A percentile compares a stretch with the other conserved stretches of the same genome.
These are phyloP conservation scores for Penicillium sp. DNA, from an alignment of 2,329 filamentous ascomycete species.

Conservation along the genomic window DNA sequence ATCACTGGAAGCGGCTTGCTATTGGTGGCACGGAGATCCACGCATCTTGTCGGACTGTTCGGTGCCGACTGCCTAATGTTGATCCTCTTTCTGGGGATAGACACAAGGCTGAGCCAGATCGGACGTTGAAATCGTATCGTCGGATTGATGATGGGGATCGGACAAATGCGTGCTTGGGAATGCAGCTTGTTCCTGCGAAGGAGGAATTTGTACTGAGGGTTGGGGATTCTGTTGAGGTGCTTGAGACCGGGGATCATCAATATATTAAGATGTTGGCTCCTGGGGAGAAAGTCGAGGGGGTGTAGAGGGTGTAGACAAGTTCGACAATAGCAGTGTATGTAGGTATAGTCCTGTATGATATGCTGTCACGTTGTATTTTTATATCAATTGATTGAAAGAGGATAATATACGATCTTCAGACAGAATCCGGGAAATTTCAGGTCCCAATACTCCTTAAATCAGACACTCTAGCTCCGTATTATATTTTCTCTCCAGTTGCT, in stretches of 20 bases:
- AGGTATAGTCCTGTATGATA: neutral
- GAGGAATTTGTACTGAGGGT: slow-evolving; percentile 37
- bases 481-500: too few relatives aligned
- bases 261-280: slow-evolving; percentile 44
- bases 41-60: slow-evolving; percentile 56
- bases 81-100: slow-evolving; percentile 54
- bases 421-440: neutral
- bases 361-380: neutral
- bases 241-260: slow-evolving; percentile 44
- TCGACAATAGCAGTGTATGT: neutral
- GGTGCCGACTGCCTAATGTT: slow-evolving; percentile 59
- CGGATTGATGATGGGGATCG: slow-evolving; percentile 51
- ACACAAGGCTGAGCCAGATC: slow-evolving; percentile 49
- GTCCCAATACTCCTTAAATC: neutral
- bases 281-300: slow-evolving; percentile 32
- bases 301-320: slow-evolving; percentile 16
- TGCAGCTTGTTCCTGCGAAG: slow-evolving; percentile 47
- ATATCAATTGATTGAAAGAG: neutral
- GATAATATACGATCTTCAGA: neutral
- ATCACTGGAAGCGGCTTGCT: slow-evolving; percentile 54
- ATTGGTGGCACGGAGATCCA: slow-evolving; percentile 43
- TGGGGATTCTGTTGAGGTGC: slow-evolving; percentile 39
- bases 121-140: slow-evolving; percentile 49
- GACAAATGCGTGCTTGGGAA: slow-evolving; percentile 51
- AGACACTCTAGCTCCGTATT: too few relatives aligned